A percentile compares a stretch with the other conserved stretches of the same genome.
phyloP scores from a whole-genome alignment of 2,329 filamentous ascomycete species.

The Claviceps quebecensis region DNA sequence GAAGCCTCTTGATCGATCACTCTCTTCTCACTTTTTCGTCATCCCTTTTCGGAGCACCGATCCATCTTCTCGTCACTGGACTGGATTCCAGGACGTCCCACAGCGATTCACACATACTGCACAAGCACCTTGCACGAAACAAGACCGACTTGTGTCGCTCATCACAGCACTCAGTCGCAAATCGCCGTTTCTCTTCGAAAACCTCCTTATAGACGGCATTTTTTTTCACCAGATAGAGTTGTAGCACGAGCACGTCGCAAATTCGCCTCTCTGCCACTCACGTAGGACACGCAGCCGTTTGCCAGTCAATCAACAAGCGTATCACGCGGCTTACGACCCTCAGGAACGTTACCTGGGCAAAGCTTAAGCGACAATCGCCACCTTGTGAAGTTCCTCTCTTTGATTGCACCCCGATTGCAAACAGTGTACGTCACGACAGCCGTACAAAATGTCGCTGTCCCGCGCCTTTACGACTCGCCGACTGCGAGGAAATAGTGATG shows the following conservation, averaged over 20 bases:
- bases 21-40: slow-evolving; percentile 3
- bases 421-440: no score
- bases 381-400: background rate
- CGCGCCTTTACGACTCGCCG: slow-evolving; percentile 61
- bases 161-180: background rate
- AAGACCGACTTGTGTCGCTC: slow-evolving; percentile 1
- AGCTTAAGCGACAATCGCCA: background rate
- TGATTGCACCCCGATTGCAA: no score
- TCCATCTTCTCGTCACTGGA: slow-evolving; percentile 4
- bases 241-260: background rate
- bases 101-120: background rate
- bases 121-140: background rate
- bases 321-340: background rate
- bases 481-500: slow-evolving; percentile 36
- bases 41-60: background rate
- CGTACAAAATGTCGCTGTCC: slow-evolving; percentile 37
- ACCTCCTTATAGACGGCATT: background rate
- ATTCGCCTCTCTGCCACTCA: background rate
- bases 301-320: background rate
- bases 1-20: background rate
- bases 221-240: background rate
- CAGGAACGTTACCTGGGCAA: background rate
- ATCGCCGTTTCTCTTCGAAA: background rate
- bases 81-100: slow-evolving; percentile 7
- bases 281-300: background rate